Percentiles rank a stretch among this genome's conserved stretches.
These are phyloP conservation scores for Syzygium jambos DNA, from an alignment of 345 rosid genomes.

Conservation along the genomic window DNA sequence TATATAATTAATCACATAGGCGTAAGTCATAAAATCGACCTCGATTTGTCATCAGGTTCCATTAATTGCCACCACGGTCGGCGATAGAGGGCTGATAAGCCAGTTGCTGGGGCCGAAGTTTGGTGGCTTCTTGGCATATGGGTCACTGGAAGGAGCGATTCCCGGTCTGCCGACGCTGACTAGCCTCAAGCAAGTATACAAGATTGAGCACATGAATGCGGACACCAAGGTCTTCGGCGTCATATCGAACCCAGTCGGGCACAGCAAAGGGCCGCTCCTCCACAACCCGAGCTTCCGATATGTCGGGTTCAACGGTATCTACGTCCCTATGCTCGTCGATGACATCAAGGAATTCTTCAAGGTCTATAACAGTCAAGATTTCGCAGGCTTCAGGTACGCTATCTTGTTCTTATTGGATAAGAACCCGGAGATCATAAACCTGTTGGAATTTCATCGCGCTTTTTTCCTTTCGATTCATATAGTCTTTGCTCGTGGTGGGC, in stretches of 20 bases:
- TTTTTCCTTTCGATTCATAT: background rate
- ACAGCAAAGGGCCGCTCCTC: constrained; percentile 60
- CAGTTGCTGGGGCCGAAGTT: constrained; percentile 45
- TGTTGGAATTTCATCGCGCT: background rate
- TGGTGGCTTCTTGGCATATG: constrained; percentile 39
- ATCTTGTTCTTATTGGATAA: background rate
- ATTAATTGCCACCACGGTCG: constrained; percentile 31
- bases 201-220: constrained; percentile 19
- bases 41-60: constrained; percentile 17
- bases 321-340: constrained; percentile 56
- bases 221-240: constrained; percentile 49
- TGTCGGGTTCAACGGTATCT: constrained; percentile 35
- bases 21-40: background rate
- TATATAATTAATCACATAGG: background rate
- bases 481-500: background rate
- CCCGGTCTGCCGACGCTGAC: constrained; percentile 37
- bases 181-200: constrained; percentile 30
- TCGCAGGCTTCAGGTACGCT: constrained; percentile 45
- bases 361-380: constrained; percentile 33
- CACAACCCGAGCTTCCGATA: constrained; percentile 50
- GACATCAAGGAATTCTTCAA: constrained; percentile 43
- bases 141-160: constrained; percentile 30
- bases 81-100: constrained; percentile 55
- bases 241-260: constrained; percentile 49
- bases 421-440: background rate